Conservation (phyloP, 257 asterid genomes). For the Orobanche coerulescens region DNA sequence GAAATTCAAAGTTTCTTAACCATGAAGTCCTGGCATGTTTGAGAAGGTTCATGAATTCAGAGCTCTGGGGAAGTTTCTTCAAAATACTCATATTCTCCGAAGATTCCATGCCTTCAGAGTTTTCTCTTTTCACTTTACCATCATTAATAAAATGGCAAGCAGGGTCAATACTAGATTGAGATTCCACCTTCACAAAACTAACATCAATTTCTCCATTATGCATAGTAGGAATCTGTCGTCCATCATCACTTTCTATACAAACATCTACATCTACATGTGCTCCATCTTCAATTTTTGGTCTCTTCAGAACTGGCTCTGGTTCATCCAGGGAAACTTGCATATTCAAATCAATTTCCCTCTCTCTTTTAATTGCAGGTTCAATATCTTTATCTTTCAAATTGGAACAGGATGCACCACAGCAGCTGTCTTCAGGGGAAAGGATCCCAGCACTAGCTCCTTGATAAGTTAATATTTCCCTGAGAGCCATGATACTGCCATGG, state of each 20-base stretch:
- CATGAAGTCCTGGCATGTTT: constrained; percentile 86
- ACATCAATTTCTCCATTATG: constrained; percentile 46
- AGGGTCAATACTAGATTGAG: constrained; percentile 37
- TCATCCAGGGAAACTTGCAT: constrained; percentile 53
- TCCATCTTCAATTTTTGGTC: constrained; percentile 61
- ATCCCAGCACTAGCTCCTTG: constrained; percentile 95
- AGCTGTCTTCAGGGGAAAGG: constrained; percentile 47
- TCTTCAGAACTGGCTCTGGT: constrained; percentile 57
- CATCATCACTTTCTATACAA: constrained; percentile 41
- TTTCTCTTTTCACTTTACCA: constrained; percentile 27
- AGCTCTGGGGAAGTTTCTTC: constrained; percentile 46
- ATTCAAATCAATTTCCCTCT: constrained; percentile 68
- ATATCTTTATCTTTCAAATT: constrained; percentile 32
- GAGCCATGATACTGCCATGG: constrained; percentile 99
- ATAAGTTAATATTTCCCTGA: constrained; percentile 88
- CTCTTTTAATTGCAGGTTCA: constrained; percentile 42
- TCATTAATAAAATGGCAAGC: constrained; percentile 26
- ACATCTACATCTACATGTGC: constrained; percentile 36
- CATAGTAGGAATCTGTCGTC: constrained; percentile 25
- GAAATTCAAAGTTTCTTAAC: constrained; percentile 83
- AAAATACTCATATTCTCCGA: constrained; percentile 39
- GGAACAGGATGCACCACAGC: constrained; percentile 27
- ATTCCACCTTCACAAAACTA: constrained; percentile 43
- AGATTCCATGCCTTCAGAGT: constrained; percentile 39
- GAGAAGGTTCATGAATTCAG: constrained; percentile 68